These are phyloP conservation scores for Cochliopodium minus DNA, from an alignment of 208 protist genomes.

Conservation along the genomic window DNA sequence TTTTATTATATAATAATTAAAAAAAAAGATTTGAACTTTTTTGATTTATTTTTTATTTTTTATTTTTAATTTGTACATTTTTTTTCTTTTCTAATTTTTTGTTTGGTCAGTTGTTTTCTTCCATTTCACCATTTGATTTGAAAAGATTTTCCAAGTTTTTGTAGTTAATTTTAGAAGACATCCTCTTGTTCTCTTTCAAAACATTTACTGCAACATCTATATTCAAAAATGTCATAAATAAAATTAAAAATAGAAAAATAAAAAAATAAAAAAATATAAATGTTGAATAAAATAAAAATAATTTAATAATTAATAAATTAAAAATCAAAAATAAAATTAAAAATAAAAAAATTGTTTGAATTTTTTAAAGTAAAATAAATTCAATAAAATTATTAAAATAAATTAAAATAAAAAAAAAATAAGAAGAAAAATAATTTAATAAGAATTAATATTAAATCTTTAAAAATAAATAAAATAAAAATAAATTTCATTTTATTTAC, in stretches of 20 bases:
- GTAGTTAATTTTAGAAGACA: background rate
- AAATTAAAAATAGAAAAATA: too few species aligned
- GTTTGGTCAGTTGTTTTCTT: background rate
- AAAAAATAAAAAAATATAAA: conserved; percentile 5
- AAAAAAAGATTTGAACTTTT: background rate
- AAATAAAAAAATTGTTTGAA: background rate
- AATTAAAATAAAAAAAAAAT: too few species aligned
- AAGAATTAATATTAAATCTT: too few species aligned
- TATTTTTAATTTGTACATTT: conserved; percentile 3
- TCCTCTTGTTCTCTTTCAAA: conserved; percentile 2
- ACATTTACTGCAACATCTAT: too few species aligned
- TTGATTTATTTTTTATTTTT: conserved; percentile 1
- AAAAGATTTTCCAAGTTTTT: conserved; percentile 1
- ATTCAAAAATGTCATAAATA: too few species aligned
- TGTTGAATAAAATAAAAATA: background rate
- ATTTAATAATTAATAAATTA: conserved; percentile 5
- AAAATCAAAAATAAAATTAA: background rate
- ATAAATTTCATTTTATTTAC: too few species aligned
- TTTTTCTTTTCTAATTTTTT: conserved; percentile 3
- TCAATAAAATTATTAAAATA: too few species aligned
- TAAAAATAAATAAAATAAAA: too few species aligned
- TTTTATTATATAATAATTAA: conserved; percentile 1
- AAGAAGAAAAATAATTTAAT: too few species aligned
- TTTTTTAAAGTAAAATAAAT: too few species aligned
- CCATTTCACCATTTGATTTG: background rate